phyloP scores from a whole-genome alignment of 176 grass and related monocot species.

The Chloris gayana region DNA sequence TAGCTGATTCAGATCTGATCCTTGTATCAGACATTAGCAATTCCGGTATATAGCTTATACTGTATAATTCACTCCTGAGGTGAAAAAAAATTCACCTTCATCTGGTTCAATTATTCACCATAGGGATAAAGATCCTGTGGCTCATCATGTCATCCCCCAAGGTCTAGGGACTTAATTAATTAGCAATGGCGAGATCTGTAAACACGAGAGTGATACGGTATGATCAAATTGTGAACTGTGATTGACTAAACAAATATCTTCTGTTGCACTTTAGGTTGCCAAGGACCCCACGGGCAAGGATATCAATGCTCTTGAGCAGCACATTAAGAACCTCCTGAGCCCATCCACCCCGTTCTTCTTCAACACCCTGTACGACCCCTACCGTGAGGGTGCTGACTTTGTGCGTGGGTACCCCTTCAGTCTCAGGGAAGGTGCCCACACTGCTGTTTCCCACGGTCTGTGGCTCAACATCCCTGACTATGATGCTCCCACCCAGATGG shows the following conservation, averaged over 20 bases:
- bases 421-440: constrained; percentile 73
- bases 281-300: constrained; percentile 91
- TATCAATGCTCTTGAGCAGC: constrained; percentile 90
- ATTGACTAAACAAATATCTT: background rate
- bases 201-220: background rate
- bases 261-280: constrained; percentile 56
- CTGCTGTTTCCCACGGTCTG: constrained; percentile 82
- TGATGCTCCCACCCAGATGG: constrained; percentile 90
- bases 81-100: background rate
- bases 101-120: background rate
- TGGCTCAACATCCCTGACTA: constrained; percentile 99
- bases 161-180: background rate
- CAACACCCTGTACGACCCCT: constrained; percentile 92
- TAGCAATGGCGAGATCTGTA: background rate
- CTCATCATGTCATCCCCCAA: background rate
- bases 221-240: background rate
- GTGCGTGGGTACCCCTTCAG: constrained; percentile 94
- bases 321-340: constrained; percentile 82
- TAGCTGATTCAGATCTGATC: constrained; percentile 26
- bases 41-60: background rate
- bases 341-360: constrained; percentile 93
- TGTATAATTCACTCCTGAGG: background rate
- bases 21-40: background rate
- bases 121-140: background rate
- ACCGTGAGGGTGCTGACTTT: constrained; percentile 83